phyloP scores from a whole-genome alignment of 192 early-diverging fungal genomes.

The Rhizophlyctis rosea region DNA sequence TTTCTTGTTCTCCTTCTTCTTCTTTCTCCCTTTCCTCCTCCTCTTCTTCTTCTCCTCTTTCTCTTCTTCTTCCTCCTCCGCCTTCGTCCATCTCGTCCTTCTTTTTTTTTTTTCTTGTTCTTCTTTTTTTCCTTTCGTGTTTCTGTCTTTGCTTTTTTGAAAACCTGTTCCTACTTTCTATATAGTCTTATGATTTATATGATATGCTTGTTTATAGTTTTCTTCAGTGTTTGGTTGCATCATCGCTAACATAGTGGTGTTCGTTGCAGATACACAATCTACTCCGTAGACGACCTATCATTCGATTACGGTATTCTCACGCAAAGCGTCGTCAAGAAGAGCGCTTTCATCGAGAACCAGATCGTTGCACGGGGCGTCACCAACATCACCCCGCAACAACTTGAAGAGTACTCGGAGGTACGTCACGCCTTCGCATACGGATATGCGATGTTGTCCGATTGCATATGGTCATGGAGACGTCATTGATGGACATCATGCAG shows the following conservation, averaged over 20 bases:
- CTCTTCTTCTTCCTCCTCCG: constrained; percentile 29
- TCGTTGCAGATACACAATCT: constrained; percentile 63
- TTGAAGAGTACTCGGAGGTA: constrained; percentile 74
- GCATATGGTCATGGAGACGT: too few species aligned
- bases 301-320: constrained; percentile 82
- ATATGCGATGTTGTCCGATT: too few species aligned
- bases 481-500: constrained; percentile 11
- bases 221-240: too few species aligned
- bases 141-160: too few species aligned
- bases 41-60: not conserved
- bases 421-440: not conserved
- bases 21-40: too few species aligned
- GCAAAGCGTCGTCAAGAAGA: constrained; percentile 56
- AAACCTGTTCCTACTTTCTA: too few species aligned
- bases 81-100: too few species aligned
- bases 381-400: constrained; percentile 86
- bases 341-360: constrained; percentile 91
- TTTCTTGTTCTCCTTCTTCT: too few species aligned
- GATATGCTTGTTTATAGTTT: too few species aligned
- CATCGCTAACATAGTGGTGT: not conserved
- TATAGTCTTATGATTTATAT: too few species aligned
- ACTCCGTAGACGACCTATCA: constrained; percentile 81
- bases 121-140: too few species aligned
- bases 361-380: constrained; percentile 89
- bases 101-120: too few species aligned